Base-by-base conservation (phyloP, 768 basidiomycete genomes). In the Cystobasidiopsis lactophilus region DNA sequence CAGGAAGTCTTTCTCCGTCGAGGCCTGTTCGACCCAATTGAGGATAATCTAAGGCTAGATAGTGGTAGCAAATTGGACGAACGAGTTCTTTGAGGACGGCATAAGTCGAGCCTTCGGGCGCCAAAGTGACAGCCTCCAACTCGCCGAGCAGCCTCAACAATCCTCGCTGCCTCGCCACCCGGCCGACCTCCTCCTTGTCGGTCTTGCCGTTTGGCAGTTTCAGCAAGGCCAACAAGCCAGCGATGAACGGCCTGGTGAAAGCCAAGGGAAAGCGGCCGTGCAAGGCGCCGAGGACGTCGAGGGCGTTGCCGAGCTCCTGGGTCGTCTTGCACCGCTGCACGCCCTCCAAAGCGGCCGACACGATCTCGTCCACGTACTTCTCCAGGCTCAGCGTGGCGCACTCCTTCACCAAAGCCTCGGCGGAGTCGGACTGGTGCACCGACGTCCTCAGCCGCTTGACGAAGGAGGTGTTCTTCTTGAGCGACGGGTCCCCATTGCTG, bases 361-460 rank as follows among this genome's bases (percentile, higher is more conserved):
- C 83, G 57, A 95, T 80, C 68, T 98, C 93, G 63, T 93, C 89
- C 45, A 89, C 73, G 65, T 98, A 96, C 68, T 93, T 96, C 69
- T 86, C 86, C 52, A 98, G 72, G 2, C 85, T 79, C 51, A 98
- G 73, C 0, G 80, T 74, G 57, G 88, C 80, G 58, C 93, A 78
- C 62, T 98, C 93, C 67, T 88, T 95, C 59, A 93, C 69, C 37
- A 73, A 64, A 16, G 80, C 82, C 1, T 53, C 51, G 14, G 59
- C 30, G 11, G 65, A 52, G 0, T 66, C 65, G 9, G 65, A 62
- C 11, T 64, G 57, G 27, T 69, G 63, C 62, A 96, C 73, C 18
- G 85, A 83, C 63, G 81, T 84, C 43, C 81, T 77, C 60, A 95
- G 80, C 41, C 83, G 80, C 67, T 91, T 96, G 58, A 93, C 88